Conservation (phyloP, 169 alveolate species). For the Eimeria falciformis region DNA sequence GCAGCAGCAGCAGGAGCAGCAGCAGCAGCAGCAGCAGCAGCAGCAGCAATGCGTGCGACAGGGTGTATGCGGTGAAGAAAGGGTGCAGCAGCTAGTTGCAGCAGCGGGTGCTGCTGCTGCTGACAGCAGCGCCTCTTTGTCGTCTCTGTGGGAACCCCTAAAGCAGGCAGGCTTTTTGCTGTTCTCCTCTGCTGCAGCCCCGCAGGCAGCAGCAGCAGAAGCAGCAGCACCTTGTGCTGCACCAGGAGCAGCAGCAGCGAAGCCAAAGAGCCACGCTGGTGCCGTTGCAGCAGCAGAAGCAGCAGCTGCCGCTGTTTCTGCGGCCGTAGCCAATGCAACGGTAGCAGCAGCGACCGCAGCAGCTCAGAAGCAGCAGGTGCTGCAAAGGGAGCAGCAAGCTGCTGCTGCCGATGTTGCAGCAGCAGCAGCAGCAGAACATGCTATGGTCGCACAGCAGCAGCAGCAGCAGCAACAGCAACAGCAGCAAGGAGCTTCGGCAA, state of each 20-base stretch:
- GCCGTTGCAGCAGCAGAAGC: background rate
- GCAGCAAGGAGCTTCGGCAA: background rate
- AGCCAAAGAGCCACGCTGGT: background rate
- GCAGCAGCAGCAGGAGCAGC: constrained; percentile 29
- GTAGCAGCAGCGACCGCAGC: background rate
- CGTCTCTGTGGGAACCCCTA: background rate
- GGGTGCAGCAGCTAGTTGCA: background rate
- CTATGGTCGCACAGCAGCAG: background rate
- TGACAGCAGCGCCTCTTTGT: background rate
- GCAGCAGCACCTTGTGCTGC: background rate
- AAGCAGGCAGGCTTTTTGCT: background rate
- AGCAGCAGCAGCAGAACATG: background rate
- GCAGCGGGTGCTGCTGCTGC: background rate
- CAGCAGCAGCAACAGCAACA: constrained; percentile 30
- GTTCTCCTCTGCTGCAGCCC: background rate
- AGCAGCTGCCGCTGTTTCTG: background rate
- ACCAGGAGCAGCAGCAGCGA: background rate
- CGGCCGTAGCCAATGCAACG: background rate
- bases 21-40: constrained; percentile 34
- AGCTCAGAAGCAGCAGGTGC: background rate
- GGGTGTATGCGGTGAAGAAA: background rate
- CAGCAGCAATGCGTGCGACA: background rate
- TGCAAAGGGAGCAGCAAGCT: background rate
- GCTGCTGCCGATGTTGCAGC: background rate
- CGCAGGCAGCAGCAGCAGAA: background rate